Conservation (phyloP, 163 green algal genomes). For the Scenedesmus sp. region DNA sequence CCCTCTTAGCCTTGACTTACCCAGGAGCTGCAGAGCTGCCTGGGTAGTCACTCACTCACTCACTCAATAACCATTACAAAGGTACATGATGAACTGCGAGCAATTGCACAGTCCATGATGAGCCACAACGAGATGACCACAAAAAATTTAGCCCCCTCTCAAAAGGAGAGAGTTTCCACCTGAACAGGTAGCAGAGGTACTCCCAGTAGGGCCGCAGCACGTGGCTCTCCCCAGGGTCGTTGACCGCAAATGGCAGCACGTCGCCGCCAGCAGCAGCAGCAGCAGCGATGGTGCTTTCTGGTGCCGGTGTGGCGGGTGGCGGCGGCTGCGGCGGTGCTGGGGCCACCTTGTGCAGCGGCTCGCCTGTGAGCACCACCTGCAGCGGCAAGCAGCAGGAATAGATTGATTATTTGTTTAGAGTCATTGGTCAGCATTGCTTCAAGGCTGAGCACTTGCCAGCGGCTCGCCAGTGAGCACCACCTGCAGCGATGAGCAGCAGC, state of each 20-base stretch:
- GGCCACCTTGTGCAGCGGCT: slow-evolving; percentile 29
- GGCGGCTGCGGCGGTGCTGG: slow-evolving; percentile 4
- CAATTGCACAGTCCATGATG: no score
- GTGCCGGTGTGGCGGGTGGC: slow-evolving; percentile 24
- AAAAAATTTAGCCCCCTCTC: no score
- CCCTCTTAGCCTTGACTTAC: no score
- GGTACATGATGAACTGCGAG: no score
- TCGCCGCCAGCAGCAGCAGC: slow-evolving; percentile 32
- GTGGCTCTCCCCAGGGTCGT: slow-evolving; percentile 67
- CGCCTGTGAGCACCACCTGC: slow-evolving; percentile 59
- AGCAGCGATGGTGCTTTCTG: slow-evolving; percentile 22
- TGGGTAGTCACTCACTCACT: no score
- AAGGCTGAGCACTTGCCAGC: no score
- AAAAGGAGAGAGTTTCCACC: slow-evolving; percentile 20
- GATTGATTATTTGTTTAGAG: not conserved
- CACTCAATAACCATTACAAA: no score
- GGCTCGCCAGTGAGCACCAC: not conserved
- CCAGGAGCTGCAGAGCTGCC: no score
- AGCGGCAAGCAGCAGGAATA: not conserved
- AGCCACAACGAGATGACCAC: no score
- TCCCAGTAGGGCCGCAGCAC: slow-evolving; percentile 90
- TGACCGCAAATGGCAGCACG: slow-evolving; percentile 19
- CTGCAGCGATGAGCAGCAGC: slow-evolving; percentile 28
- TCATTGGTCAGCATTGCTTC: not conserved
- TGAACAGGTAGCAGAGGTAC: slow-evolving; percentile 95